A percentile compares a stretch with the other conserved stretches of the same genome.
Conservation (phyloP, 2,329 filamentous ascomycete genomes). For the Teratosphaeria pseudoeucalypti region DNA sequence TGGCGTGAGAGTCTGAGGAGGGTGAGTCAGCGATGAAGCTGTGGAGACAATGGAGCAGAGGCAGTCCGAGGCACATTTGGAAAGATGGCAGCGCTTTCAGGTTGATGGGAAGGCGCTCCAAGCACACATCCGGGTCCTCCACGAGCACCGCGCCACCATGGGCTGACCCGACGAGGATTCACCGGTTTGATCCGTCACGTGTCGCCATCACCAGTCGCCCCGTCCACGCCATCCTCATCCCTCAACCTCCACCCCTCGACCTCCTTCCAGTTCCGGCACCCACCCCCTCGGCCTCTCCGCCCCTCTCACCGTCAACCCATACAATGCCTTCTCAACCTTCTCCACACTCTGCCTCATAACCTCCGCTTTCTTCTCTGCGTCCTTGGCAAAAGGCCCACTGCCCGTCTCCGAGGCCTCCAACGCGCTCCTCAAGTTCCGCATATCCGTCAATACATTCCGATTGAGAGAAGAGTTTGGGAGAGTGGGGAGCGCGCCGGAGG, state of each 20-base stretch:
- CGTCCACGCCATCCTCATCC: slow-evolving; percentile 4
- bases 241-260: slow-evolving; percentile 25
- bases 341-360: slow-evolving; percentile 81
- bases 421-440: slow-evolving; percentile 64
- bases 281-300: slow-evolving; percentile 84
- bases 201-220: no score
- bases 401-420: slow-evolving; percentile 62
- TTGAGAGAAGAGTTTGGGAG: slow-evolving; percentile 25
- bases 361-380: slow-evolving; percentile 69
- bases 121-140: no score
- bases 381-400: slow-evolving; percentile 45
- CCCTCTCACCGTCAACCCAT: slow-evolving; percentile 77
- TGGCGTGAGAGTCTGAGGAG: no score
- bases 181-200: no score
- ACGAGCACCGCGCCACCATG: no score
- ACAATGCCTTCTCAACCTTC: slow-evolving; percentile 87
- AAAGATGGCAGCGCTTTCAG: no score
- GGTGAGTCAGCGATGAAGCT: no score
- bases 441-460: slow-evolving; percentile 65
- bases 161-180: no score
- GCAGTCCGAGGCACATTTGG: no score
- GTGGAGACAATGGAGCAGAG: no score
- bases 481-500: slow-evolving; percentile 49
- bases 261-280: slow-evolving; percentile 62
- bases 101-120: no score